Evolutionary conservation across 2,329 filamentous ascomycete species (phyloP).

Genomic region (Metarhizium humberi): DNA sequence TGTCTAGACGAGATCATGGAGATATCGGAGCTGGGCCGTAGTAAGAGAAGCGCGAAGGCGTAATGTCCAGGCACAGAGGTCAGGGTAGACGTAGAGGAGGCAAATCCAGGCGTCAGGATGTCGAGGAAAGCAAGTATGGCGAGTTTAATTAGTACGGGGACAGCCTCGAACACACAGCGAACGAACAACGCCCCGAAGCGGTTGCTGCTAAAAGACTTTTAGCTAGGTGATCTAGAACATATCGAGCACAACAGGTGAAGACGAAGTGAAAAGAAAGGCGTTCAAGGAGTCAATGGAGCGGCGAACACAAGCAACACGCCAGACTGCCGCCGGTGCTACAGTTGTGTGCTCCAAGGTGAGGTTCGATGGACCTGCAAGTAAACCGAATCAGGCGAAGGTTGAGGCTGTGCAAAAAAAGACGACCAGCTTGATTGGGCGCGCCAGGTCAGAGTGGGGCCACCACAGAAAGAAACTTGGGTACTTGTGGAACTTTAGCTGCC

Average conservation of each 20-base stretch:
- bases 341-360: neutral
- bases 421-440: neutral
- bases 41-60: neutral
- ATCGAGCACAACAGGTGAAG: neutral
- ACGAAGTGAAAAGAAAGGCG: neutral
- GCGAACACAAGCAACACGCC: neutral
- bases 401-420: neutral
- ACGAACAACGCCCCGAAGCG: neutral
- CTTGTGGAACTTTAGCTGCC: neutral
- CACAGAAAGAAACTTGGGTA: neutral
- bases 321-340: too few species aligned
- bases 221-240: neutral
- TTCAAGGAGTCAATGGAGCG: neutral
- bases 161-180: neutral
- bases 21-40: neutral
- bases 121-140: neutral
- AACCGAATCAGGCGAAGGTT: neutral
- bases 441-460: neutral
- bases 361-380: neutral
- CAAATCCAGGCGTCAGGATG: neutral
- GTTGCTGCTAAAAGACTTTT: neutral
- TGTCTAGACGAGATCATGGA: neutral
- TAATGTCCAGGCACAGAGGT: neutral
- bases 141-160: neutral
- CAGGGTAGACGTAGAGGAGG: neutral